phyloP scores from a whole-genome alignment of 352 stramenopile species.

The Globisporangium splendens region DNA sequence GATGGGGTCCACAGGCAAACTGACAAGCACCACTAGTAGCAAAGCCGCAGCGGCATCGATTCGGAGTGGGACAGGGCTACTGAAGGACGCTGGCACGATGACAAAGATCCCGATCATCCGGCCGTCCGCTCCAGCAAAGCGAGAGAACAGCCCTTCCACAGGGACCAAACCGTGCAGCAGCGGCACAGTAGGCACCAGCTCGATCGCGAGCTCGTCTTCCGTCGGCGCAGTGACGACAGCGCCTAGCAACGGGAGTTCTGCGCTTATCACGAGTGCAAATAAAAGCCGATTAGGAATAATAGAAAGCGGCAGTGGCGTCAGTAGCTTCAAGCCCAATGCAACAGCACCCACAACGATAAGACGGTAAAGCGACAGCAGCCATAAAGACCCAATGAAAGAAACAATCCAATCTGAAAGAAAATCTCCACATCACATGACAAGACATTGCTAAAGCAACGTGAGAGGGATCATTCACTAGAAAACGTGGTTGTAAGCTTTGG shows the following conservation, averaged over 20 bases:
- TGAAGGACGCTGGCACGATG: conserved; percentile 43
- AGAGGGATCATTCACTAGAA: background rate
- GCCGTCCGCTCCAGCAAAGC: conserved; percentile 60
- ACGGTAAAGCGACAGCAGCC: conserved; percentile 11
- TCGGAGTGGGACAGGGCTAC: conserved; percentile 29
- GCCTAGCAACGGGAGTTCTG: conserved; percentile 15
- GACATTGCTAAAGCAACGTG: no score
- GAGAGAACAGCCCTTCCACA: conserved; percentile 56
- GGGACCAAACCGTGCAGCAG: conserved; percentile 40
- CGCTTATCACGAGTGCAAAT: conserved; percentile 24
- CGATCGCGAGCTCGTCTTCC: conserved; percentile 5
- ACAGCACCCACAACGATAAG: conserved; percentile 24
- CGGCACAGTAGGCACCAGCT: conserved; percentile 6
- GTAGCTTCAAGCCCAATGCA: conserved; percentile 28
- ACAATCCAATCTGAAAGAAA: no score
- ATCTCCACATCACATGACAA: no score
- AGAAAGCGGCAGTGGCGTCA: conserved; percentile 22
- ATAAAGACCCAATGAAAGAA: conserved; percentile 1
- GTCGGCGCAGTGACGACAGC: background rate
- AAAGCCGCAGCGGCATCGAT: conserved; percentile 34
- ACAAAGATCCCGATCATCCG: conserved; percentile 79
- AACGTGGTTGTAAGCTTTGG: conserved; percentile 4
- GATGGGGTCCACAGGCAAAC: conserved; percentile 45
- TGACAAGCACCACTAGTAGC: conserved; percentile 25
- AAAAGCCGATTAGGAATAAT: conserved; percentile 36